These are phyloP conservation scores for Sphaceloma murrayae DNA, from an alignment of 2,329 filamentous ascomycete genomes.

Conservation along the genomic window DNA sequence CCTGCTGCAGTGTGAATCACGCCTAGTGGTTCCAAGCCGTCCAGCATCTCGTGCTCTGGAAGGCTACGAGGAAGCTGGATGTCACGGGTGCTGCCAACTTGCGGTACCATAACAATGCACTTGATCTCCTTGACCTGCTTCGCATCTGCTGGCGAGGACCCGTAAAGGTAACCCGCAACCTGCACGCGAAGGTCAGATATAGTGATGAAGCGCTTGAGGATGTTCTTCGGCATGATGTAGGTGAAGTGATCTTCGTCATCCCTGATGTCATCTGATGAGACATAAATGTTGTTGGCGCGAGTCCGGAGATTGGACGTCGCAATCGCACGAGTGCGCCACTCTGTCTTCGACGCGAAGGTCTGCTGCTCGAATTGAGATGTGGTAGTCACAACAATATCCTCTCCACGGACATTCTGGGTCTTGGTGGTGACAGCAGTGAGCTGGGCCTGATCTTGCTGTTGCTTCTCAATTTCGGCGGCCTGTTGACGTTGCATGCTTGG, in stretches of 20 bases:
- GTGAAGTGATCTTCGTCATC: constrained; percentile 82
- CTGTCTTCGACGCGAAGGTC: constrained; percentile 95
- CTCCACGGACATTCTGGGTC: constrained; percentile 92
- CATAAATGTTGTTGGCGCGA: constrained; percentile 95
- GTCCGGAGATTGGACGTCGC: constrained; percentile 92
- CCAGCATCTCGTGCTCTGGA: constrained; percentile 84
- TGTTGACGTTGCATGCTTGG: constrained; percentile 97
- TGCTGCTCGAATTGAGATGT: constrained; percentile 97
- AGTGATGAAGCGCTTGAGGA: constrained; percentile 95
- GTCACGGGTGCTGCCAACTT: constrained; percentile 86
- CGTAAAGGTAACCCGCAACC: constrained; percentile 92
- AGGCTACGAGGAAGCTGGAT: constrained; percentile 83
- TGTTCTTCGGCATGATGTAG: constrained; percentile 98
- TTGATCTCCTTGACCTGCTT: constrained; percentile 94
- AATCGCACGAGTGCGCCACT: constrained; percentile 95
- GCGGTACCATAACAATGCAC: constrained; percentile 94
- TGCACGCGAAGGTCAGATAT: constrained; percentile 94
- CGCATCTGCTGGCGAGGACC: constrained; percentile 84
- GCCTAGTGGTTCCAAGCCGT: constrained; percentile 78
- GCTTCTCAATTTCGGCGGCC: constrained; percentile 97
- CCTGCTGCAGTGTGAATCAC: constrained; percentile 93
- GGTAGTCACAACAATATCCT: constrained; percentile 96
- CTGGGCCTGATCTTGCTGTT: constrained; percentile 93
- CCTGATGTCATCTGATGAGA: constrained; percentile 88
- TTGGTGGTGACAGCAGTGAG: constrained; percentile 96